Conservation (phyloP, 257 asterid genomes). For the Solanum sejunctum region DNA sequence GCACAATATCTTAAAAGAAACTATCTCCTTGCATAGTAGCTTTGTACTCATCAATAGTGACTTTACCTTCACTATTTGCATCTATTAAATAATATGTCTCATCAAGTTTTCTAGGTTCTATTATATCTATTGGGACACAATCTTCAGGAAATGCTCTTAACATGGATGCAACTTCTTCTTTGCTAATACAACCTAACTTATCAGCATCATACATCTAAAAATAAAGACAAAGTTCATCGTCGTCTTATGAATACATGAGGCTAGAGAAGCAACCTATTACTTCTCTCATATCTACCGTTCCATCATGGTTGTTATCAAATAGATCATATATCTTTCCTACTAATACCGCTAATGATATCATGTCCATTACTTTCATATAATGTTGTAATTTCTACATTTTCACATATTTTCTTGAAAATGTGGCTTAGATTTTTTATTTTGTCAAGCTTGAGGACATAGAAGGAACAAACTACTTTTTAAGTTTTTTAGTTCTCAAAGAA, state of each 20-base stretch:
- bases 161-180: slow-evolving; percentile 79
- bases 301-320: slow-evolving; percentile 71
- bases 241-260: slow-evolving; percentile 77
- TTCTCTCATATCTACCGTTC: slow-evolving; percentile 75
- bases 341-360: slow-evolving; percentile 48
- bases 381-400: slow-evolving; percentile 52
- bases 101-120: slow-evolving; percentile 75
- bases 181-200: slow-evolving; percentile 77
- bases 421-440: slow-evolving; percentile 54
- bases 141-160: slow-evolving; percentile 75
- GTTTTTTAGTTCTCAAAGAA: slow-evolving; percentile 50
- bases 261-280: slow-evolving; percentile 64
- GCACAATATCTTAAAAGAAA: slow-evolving; percentile 65
- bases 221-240: slow-evolving; percentile 72
- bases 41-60: slow-evolving; percentile 72
- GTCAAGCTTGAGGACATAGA: slow-evolving; percentile 65
- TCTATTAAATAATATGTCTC: slow-evolving; percentile 80
- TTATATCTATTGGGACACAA: slow-evolving; percentile 53
- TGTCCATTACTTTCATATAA: slow-evolving; percentile 56
- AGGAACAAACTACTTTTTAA: slow-evolving; percentile 60
- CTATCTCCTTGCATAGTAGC: slow-evolving; percentile 81
- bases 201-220: slow-evolving; percentile 83
- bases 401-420: slow-evolving; percentile 61
- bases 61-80: slow-evolving; percentile 72
- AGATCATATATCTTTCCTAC: slow-evolving; percentile 65